phyloP scores from a whole-genome alignment of 768 basidiomycete genomes.

The Boletales sp. region DNA sequence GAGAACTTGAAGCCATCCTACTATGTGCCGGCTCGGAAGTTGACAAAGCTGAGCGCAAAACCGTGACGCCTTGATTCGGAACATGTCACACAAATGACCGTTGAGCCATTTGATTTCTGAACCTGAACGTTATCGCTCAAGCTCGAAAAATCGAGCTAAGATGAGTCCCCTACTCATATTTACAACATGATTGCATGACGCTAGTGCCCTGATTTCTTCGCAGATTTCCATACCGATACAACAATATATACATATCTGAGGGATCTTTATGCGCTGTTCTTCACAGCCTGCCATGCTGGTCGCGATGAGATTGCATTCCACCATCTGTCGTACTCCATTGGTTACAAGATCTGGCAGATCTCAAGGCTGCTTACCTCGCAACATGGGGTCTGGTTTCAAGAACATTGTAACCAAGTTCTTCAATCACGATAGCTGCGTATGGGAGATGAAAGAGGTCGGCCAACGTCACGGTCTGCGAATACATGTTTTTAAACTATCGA shows the following conservation, averaged over 20 bases:
- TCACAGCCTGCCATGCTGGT: slow-evolving; percentile 46
- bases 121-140: too few relatives aligned
- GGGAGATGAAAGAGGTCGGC: slow-evolving; percentile 47
- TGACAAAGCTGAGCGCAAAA: too few relatives aligned
- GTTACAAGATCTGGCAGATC: too few relatives aligned
- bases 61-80: too few relatives aligned
- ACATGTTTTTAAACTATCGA: background rate
- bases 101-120: too few relatives aligned
- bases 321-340: slow-evolving; percentile 37
- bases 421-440: slow-evolving; percentile 31
- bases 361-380: slow-evolving; percentile 16
- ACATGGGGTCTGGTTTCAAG: slow-evolving; percentile 25
- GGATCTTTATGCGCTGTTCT: slow-evolving; percentile 27
- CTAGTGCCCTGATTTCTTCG: background rate
- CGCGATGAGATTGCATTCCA: slow-evolving; percentile 47
- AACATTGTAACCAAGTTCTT: slow-evolving; percentile 18
- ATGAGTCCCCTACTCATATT: too few relatives aligned
- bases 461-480: slow-evolving; percentile 37
- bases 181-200: too few relatives aligned
- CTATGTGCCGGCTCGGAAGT: too few relatives aligned
- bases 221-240: background rate
- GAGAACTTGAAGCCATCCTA: too few relatives aligned
- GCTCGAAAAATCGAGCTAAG: too few relatives aligned
- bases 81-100: too few relatives aligned
- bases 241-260: background rate